A percentile compares a stretch with the other conserved stretches of the same genome.
These are phyloP conservation scores for Bothriochloa decipiens DNA, from an alignment of 176 grass and related monocot genomes.

Conservation along the genomic window DNA sequence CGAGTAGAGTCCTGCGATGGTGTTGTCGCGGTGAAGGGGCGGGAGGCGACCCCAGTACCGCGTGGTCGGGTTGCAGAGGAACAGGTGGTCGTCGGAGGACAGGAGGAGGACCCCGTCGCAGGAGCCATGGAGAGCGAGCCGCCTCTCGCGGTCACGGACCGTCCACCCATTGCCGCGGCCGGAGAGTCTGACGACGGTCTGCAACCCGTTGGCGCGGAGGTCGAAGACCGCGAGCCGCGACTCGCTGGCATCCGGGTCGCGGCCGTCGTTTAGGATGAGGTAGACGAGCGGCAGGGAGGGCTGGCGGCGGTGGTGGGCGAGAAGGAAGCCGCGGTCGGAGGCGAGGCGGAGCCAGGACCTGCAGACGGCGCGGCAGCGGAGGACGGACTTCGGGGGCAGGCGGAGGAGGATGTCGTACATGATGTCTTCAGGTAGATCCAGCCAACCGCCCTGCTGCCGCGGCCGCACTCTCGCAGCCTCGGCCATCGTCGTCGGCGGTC, in stretches of 20 bases:
- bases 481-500: no score
- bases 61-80: constrained; percentile 38
- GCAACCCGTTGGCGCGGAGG: background rate
- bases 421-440: no score
- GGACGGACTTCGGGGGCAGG: constrained; percentile 8
- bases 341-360: background rate
- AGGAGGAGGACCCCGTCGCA: constrained; percentile 43
- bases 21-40: background rate
- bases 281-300: background rate
- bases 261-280: background rate
- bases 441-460: no score
- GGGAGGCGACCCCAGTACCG: background rate
- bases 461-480: no score
- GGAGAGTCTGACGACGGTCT: background rate
- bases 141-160: no score
- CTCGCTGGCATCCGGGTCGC: background rate
- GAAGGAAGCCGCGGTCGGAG: background rate
- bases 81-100: background rate
- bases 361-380: background rate
- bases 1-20: constrained; percentile 14
- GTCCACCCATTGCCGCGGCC: background rate
- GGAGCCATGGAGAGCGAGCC: constrained; percentile 24
- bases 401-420: constrained; percentile 7
- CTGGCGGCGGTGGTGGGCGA: constrained; percentile 22
- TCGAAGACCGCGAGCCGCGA: constrained; percentile 22